Evolutionary conservation across 106 monocot species (phyloP).

Genomic region (Phalaenopsis equestris): DNA sequence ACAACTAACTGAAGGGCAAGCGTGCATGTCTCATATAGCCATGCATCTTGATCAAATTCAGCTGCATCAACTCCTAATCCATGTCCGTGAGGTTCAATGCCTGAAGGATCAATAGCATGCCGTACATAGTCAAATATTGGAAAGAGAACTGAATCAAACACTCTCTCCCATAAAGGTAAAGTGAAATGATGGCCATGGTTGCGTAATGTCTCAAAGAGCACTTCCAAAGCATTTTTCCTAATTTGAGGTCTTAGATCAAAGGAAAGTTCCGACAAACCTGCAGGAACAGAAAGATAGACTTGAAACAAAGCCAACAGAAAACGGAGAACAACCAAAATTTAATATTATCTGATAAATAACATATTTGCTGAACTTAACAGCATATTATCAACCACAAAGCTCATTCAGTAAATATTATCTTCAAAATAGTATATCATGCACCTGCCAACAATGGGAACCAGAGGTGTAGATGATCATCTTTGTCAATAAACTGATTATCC

Average conservation of each 20-base stretch:
- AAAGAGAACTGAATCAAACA: slow-evolving; percentile 87
- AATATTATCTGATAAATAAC: background rate
- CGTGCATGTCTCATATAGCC: slow-evolving; percentile 94
- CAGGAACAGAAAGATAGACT: slow-evolving; percentile 11
- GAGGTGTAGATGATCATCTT: slow-evolving; percentile 51
- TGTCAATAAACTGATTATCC: slow-evolving; percentile 17
- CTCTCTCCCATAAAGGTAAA: slow-evolving; percentile 79
- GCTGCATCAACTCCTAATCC: slow-evolving; percentile 28
- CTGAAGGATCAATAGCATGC: slow-evolving; percentile 83
- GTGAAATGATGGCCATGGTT: slow-evolving; percentile 89
- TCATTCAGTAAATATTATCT: background rate
- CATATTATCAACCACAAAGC: background rate
- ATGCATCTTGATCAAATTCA: slow-evolving; percentile 80
- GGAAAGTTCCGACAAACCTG: slow-evolving; percentile 89
- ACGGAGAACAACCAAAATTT: background rate
- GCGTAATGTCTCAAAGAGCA: slow-evolving; percentile 83
- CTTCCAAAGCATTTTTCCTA: slow-evolving; percentile 79
- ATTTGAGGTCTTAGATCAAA: slow-evolving; percentile 92
- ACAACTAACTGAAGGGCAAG: slow-evolving; percentile 90
- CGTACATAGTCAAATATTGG: slow-evolving; percentile 97
- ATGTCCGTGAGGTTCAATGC: slow-evolving; percentile 36
- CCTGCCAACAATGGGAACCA: slow-evolving; percentile 65
- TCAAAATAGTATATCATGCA: slow-evolving; percentile 4
- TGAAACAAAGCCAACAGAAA: background rate
- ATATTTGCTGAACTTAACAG: background rate